phyloP scores from a whole-genome alignment of 495 filamentous ascomycete species.

The Aspergillus incahuasiensis region DNA sequence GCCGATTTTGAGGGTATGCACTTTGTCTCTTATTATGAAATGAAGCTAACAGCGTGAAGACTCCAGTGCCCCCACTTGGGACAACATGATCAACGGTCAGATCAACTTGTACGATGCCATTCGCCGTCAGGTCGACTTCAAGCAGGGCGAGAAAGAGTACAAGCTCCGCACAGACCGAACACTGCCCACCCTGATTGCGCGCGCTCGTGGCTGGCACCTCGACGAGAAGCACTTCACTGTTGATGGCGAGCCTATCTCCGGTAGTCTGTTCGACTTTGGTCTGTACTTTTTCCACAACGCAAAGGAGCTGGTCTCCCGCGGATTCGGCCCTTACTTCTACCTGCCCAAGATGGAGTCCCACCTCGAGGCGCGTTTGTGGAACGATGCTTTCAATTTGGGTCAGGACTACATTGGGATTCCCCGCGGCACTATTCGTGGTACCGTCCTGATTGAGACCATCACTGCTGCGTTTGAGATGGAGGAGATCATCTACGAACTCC shows the following conservation, averaged over 20 bases:
- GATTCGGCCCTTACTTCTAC: constrained; percentile 96
- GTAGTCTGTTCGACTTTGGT: constrained; percentile 93
- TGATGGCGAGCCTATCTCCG: constrained; percentile 92
- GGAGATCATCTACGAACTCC: constrained; percentile 99
- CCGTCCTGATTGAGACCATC: constrained; percentile 98
- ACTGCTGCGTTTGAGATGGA: constrained; percentile 99
- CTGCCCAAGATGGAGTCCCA: constrained; percentile 99
- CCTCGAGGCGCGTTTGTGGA: constrained; percentile 96
- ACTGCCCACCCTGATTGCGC: constrained; percentile 79
- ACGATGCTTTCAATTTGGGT: constrained; percentile 94
- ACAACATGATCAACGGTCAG: constrained; percentile 99
- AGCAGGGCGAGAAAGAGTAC: constrained; percentile 91
- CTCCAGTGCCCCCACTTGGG: constrained; percentile 96
- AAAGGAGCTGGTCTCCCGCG: constrained; percentile 75
- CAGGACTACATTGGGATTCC: constrained; percentile 90
- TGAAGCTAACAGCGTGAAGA: constrained; percentile 47
- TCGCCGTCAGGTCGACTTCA: constrained; percentile 93
- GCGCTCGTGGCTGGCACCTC: constrained; percentile 88
- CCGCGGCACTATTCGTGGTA: constrained; percentile 89
- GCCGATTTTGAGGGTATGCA: constrained; percentile 87
- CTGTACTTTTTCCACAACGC: constrained; percentile 99
- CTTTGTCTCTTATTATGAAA: background rate
- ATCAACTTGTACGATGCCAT: constrained; percentile 98
- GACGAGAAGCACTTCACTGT: constrained; percentile 98
- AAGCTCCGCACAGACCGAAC: constrained; percentile 85